These are phyloP conservation scores for Scleroderma bovista DNA, from an alignment of 768 basidiomycete species.

Conservation along the genomic window DNA sequence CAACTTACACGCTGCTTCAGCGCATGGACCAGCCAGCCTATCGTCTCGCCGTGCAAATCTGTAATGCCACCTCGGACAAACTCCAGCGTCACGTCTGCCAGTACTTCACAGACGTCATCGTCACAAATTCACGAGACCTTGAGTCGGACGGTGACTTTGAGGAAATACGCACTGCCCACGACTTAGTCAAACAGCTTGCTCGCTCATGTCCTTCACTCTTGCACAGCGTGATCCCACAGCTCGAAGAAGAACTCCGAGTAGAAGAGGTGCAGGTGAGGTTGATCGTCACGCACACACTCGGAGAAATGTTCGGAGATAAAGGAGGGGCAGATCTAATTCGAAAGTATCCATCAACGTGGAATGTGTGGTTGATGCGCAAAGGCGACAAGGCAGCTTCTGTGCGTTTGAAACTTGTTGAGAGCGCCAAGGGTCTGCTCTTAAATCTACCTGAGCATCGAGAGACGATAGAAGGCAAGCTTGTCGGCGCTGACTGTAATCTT, in stretches of 20 bases:
- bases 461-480: constrained; percentile 64
- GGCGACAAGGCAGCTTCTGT: constrained; percentile 71
- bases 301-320: constrained; percentile 85
- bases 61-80: constrained; percentile 78
- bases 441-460: constrained; percentile 63
- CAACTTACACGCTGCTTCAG: constrained; percentile 28
- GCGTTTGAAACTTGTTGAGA: constrained; percentile 75
- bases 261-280: constrained; percentile 66
- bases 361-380: constrained; percentile 71
- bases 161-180: constrained; percentile 73
- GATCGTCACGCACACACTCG: constrained; percentile 82
- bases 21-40: constrained; percentile 70
- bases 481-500: not conserved
- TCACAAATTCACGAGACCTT: constrained; percentile 47
- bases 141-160: constrained; percentile 54
- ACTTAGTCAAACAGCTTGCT: constrained; percentile 79
- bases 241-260: constrained; percentile 84
- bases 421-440: constrained; percentile 51
- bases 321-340: constrained; percentile 65
- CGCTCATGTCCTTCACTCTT: constrained; percentile 75
- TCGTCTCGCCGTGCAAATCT: constrained; percentile 80
- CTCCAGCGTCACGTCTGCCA: constrained; percentile 85
- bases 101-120: constrained; percentile 90
- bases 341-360: constrained; percentile 84
- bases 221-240: constrained; percentile 86